Base-by-base conservation (phyloP, 2,329 filamentous ascomycete genomes). In the Penicillium sp. region DNA sequence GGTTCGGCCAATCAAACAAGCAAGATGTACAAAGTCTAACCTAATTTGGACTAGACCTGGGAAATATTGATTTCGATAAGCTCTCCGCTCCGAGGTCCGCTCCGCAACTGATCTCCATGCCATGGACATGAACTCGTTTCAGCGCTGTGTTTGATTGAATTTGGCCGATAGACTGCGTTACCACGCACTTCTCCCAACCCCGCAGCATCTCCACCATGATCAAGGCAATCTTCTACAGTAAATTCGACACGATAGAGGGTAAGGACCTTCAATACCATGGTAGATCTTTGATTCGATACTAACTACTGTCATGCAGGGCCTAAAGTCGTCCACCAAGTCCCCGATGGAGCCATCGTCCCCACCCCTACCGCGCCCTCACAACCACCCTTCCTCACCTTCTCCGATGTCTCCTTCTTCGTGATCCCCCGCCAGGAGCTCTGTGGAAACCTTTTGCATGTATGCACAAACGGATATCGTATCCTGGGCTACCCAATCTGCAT, bases 381-480 rank as follows among this genome's bases (percentile, higher is more conserved):
- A 78, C 68, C 78, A 80, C 87, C 88, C 3, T 84, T 96, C 60
- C 84, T 97, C 69, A 86, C 91, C 74, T 97, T 96, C 75, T 85
- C 89, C 61, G 87, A 90, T 49, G 84, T 97, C 63, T 89, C 90
- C 16, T 88, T 93, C 71, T 97, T 96, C 78, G 88, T 99, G 69
- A 96, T 99, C 67, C 94, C 94, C 17, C 88, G 90, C 51, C 91
- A 96, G 74, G 89, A 93, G 67, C 94, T 99, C 70, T 96, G 93
- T 81, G 95, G 96, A 72, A 90, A 91, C 61, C 87, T 92, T 58
- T 83, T 97, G 59, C 74, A 76, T 28, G 87, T 95, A 53, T 84
- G 81, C 65, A 78, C 77, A n/a, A 88, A 88, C 72, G 88, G 90
- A 43, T 88, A 92, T 73, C 86, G 87, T 55, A 85, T 99, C 53